phyloP scores from a whole-genome alignment of 257 asterid genomes.

The Solanum megistacrolobum region DNA sequence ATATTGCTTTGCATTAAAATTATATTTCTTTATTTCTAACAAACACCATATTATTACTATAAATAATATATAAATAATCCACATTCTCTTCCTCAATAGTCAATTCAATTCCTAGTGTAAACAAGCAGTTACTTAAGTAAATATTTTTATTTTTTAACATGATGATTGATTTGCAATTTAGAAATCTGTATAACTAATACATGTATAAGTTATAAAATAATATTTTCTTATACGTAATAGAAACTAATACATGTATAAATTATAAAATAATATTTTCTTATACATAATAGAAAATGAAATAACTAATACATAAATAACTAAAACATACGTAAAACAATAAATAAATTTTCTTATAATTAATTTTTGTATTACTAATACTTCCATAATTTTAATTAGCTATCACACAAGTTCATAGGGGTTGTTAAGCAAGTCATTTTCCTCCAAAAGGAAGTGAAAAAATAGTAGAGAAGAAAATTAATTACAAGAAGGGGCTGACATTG shows the following conservation, averaged over 20 bases:
- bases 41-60: neutral
- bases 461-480: neutral
- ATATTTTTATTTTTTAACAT: neutral
- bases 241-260: no score
- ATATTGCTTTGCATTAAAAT: neutral
- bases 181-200: rapidly evolving
- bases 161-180: no score
- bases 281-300: no score
- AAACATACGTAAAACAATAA: neutral
- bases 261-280: no score
- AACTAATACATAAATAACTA: no score
- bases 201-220: no score
- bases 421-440: neutral
- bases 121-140: neutral
- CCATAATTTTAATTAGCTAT: no score
- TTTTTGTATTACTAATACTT: neutral
- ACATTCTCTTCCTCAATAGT: neutral
- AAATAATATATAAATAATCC: neutral
- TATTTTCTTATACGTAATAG: no score
- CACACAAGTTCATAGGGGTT: neutral
- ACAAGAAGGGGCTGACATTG: neutral
- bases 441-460: neutral
- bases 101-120: neutral
- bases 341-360: neutral
- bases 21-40: neutral